These are phyloP conservation scores for Citrullus colocynthis DNA, from an alignment of 306 rosid genomes.

Conservation along the genomic window DNA sequence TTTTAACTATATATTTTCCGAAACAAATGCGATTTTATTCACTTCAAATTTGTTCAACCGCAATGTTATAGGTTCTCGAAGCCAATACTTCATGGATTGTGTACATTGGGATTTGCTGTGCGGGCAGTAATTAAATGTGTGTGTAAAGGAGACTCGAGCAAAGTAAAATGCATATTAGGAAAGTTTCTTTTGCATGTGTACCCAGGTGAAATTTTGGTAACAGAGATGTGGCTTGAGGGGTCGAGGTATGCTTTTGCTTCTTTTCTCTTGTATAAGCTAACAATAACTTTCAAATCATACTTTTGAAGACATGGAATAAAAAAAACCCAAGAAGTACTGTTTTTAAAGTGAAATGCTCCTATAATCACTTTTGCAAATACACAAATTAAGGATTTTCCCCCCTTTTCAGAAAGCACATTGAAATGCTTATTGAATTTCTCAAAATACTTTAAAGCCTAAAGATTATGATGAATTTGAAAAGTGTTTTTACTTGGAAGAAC, in stretches of 20 bases:
- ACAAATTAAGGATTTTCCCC: not conserved
- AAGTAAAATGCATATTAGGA: conserved; percentile 54
- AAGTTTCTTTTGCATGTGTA: conserved; percentile 80
- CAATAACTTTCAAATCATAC: not conserved
- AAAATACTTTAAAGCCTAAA: not conserved
- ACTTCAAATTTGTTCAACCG: not conserved
- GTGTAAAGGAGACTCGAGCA: conserved; percentile 64
- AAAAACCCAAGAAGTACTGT: not conserved
- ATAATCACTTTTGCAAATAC: not conserved
- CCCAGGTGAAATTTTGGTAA: conserved; percentile 79
- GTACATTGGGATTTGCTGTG: conserved; percentile 84
- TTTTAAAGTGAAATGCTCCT: not conserved
- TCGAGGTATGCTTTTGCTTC: conserved; percentile 29
- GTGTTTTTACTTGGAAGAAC: not conserved
- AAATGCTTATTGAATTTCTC: not conserved
- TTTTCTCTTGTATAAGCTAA: not conserved
- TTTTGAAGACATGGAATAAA: not conserved
- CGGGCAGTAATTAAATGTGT: conserved; percentile 73
- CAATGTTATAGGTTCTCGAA: conserved; percentile 50
- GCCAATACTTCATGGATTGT: conserved; percentile 87
- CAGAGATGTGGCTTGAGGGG: conserved; percentile 93
- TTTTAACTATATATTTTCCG: not conserved
- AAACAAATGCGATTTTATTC: not conserved
- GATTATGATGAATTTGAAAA: not conserved
- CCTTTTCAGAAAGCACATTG: not conserved